Conservation (phyloP, 768 basidiomycete species). For the Leccinellum luteum region DNA sequence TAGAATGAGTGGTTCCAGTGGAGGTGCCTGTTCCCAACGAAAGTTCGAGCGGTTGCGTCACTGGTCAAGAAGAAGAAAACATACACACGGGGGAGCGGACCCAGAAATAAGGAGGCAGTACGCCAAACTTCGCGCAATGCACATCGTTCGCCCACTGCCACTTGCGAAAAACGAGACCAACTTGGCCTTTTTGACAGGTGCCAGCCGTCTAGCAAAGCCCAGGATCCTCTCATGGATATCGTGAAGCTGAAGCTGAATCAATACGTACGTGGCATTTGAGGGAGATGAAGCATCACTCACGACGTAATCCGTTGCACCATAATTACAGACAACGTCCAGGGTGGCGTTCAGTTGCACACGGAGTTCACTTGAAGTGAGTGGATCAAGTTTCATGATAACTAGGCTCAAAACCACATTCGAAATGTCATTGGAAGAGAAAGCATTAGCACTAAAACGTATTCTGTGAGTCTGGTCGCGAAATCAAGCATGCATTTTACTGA, state of each 20-base stretch:
- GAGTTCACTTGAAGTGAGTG: conserved; percentile 42
- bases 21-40: conserved; percentile 46
- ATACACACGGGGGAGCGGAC: conserved; percentile 8
- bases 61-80: conserved; percentile 2
- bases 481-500: conserved; percentile 30
- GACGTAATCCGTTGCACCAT: conserved; percentile 32
- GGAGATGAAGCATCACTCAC: conserved; percentile 14
- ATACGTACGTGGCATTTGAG: background rate
- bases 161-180: conserved; percentile 50
- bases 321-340: conserved; percentile 45
- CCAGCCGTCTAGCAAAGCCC: conserved; percentile 37
- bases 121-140: conserved; percentile 60
- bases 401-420: conserved; percentile 50
- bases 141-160: conserved; percentile 47
- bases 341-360: conserved; percentile 44
- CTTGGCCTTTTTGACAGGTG: conserved; percentile 48
- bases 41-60: background rate
- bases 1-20: conserved; percentile 48
- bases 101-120: conserved; percentile 32
- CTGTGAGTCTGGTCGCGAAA: conserved; percentile 1
- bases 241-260: conserved; percentile 40
- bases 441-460: conserved; percentile 29
- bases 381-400: conserved; percentile 57
- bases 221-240: conserved; percentile 46
- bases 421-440: conserved; percentile 39